Base-by-base conservation (phyloP, 192 early-diverging fungal genomes). In the Coemansia asiatica region DNA sequence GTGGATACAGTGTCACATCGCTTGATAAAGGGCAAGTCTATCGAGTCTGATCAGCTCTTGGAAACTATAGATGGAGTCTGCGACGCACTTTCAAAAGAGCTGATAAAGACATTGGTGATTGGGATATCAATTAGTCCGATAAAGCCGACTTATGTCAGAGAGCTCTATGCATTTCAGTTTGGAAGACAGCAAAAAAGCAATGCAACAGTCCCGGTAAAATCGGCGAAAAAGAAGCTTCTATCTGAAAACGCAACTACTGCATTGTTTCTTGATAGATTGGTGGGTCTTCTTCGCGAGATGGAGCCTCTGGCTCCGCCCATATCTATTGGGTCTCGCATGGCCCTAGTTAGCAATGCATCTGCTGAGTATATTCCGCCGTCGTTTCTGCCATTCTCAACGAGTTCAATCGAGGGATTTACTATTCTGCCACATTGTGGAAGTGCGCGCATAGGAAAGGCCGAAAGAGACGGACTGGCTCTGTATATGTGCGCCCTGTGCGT, bases 121-220 rank as follows among this genome's bases (percentile, higher is more conserved):
- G 79, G 79, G 10, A 29, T 81, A 31, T 75, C 74, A 0, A 46
- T 76, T 4, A 47, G 63, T 15, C 60, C 67, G 0, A 28, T 28
- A 18, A 65, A 72, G 19, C 44, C 67, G 23, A 58, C 64, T 12
- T 76, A 60, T 60, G 66, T 81, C 5, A 74, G 79, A 36, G 79
- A 81, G 49, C 56, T 81, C 19, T 81, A 81, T 64, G 73, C 78
- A 10, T 81, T 81, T 51, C 68, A 72, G 35, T 62, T 72, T 48
- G 40, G 40, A 44, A 57, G 60, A 36, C 60, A n/a, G n/a, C n/a
- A 28, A 27, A 62, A 9, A 9, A 25, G 0, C 23, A 23, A 12
- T 38, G 33, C 21, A 1, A 63, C 12, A 0, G 16, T 0, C 22
- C 13, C 33, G 1, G 29, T 36, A 35, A 33, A 21, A 29, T 6